Evolutionary conservation across 192 early-diverging fungal genomes (phyloP).

Genomic region (Linnemannia zychae): DNA sequence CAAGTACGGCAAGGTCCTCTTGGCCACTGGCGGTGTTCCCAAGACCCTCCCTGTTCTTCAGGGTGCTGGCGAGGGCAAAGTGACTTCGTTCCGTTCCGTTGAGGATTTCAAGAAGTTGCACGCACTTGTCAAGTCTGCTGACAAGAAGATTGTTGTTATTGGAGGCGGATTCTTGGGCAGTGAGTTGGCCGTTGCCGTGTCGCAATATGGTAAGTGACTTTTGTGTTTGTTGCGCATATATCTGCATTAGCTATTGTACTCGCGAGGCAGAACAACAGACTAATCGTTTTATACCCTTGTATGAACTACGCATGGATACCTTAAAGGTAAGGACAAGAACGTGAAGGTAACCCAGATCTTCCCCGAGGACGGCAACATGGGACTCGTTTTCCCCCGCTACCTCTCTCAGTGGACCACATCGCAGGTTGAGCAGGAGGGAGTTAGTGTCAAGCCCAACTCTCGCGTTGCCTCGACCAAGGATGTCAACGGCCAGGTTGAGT

Average conservation of each 20-base stretch:
- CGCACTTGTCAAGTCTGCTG: slow-evolving; percentile 44
- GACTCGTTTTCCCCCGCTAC: slow-evolving; percentile 70
- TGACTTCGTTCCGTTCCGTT: slow-evolving; percentile 70
- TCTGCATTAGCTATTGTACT: neutral
- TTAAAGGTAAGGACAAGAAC: slow-evolving; percentile 53
- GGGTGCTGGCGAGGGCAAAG: slow-evolving; percentile 41
- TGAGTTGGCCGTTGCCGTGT: slow-evolving; percentile 71
- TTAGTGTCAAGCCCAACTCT: slow-evolving; percentile 61
- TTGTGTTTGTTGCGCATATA: neutral
- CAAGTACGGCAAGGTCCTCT: slow-evolving; percentile 65
- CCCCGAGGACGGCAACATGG: slow-evolving; percentile 75
- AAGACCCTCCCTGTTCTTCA: slow-evolving; percentile 59
- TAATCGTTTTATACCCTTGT: neutral
- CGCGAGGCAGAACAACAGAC: neutral
- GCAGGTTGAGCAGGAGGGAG: slow-evolving; percentile 64
- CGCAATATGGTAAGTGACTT: slow-evolving; percentile 45
- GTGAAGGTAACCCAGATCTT: slow-evolving; percentile 72
- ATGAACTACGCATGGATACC: neutral
- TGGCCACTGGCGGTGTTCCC: slow-evolving; percentile 75
- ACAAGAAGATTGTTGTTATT: slow-evolving; percentile 66
- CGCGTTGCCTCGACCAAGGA: slow-evolving; percentile 52
- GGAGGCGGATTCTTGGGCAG: slow-evolving; percentile 78
- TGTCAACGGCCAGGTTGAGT: slow-evolving; percentile 51
- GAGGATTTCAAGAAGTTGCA: slow-evolving; percentile 67
- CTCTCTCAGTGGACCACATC: slow-evolving; percentile 73